Percentiles rank a stretch among this genome's conserved stretches.
Conservation (phyloP, 495 filamentous ascomycete genomes). For the Xylaria longipes region DNA sequence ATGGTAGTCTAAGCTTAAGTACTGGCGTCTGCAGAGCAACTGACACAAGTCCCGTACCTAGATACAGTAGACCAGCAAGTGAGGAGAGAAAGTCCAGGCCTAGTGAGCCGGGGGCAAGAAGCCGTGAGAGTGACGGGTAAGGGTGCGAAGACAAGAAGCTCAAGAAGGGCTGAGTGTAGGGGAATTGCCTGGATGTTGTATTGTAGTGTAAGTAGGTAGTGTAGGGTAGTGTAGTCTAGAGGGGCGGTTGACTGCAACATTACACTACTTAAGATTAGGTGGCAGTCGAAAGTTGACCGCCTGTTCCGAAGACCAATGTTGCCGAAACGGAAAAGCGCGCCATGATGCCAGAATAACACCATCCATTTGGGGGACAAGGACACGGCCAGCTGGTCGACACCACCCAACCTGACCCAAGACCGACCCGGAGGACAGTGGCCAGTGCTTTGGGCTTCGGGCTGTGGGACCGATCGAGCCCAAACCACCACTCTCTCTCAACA, state of each 20-base stretch:
- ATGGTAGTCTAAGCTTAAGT: slow-evolving; percentile 8
- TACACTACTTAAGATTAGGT: background rate
- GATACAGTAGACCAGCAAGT: slow-evolving; percentile 7
- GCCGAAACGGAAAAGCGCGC: slow-evolving; percentile 20
- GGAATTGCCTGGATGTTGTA: slow-evolving; percentile 2
- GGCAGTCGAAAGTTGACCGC: slow-evolving; percentile 14
- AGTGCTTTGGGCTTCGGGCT: background rate
- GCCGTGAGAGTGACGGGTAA: background rate
- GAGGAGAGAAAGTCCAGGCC: background rate
- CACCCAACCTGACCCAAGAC: background rate
- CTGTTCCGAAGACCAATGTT: slow-evolving; percentile 8
- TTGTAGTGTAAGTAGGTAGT: too few species aligned
- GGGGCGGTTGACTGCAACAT: slow-evolving; percentile 18
- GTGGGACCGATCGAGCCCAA: slow-evolving; percentile 18
- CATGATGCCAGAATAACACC: slow-evolving; percentile 13
- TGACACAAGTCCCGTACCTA: slow-evolving; percentile 7
- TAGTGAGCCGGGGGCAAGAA: background rate
- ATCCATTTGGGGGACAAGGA: slow-evolving; percentile 7
- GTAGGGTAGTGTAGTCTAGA: background rate
- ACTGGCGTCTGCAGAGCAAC: background rate
- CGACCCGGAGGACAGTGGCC: background rate
- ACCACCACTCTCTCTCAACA: background rate
- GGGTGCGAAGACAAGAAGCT: background rate
- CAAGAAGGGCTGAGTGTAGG: background rate
- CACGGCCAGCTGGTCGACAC: background rate